These are phyloP conservation scores for Pseudozyma flocculosa DNA, from an alignment of 1,284 basidiomycete species.

Conservation along the genomic window DNA sequence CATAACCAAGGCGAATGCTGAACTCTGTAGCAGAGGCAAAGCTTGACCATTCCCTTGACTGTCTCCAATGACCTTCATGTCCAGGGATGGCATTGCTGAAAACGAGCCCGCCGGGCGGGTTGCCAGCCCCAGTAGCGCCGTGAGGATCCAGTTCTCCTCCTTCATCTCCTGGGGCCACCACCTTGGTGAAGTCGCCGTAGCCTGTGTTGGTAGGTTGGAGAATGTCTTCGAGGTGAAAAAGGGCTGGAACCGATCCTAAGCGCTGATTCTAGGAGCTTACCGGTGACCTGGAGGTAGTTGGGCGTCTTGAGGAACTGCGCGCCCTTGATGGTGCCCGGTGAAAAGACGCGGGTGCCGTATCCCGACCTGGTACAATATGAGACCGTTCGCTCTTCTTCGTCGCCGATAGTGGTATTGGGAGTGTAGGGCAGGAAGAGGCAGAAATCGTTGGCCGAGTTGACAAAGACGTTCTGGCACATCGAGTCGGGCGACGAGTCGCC, in stretches of 20 bases:
- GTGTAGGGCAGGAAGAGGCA: conserved; percentile 47
- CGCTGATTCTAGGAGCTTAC: conserved; percentile 28
- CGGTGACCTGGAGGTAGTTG: conserved; percentile 71
- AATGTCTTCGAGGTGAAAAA: too few relatives aligned
- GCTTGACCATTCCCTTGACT: conserved; percentile 45
- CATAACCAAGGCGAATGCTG: conserved; percentile 41
- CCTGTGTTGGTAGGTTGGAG: conserved; percentile 29
- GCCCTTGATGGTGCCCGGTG: conserved; percentile 70
- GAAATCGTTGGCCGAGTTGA: conserved; percentile 52
- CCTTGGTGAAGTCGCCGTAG: conserved; percentile 66
- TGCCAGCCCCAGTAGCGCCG: conserved; percentile 37
- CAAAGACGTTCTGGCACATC: conserved; percentile 51
- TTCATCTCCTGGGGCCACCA: conserved; percentile 53
- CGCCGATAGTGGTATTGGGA: conserved; percentile 32
- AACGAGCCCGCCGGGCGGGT: conserved; percentile 40
- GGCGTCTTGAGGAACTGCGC: conserved; percentile 71
- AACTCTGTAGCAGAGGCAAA: conserved; percentile 41
- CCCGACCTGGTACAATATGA: conserved; percentile 68
- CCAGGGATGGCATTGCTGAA: conserved; percentile 30
- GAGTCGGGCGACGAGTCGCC: conserved; percentile 30
- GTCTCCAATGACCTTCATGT: conserved; percentile 20
- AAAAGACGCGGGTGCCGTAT: conserved; percentile 68
- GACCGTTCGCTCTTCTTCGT: conserved; percentile 65
- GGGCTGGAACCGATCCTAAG: too few relatives aligned
- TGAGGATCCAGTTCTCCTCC: conserved; percentile 47